Base-by-base conservation (phyloP, 2,329 filamentous ascomycete species). In the Alternaria sp. region DNA sequence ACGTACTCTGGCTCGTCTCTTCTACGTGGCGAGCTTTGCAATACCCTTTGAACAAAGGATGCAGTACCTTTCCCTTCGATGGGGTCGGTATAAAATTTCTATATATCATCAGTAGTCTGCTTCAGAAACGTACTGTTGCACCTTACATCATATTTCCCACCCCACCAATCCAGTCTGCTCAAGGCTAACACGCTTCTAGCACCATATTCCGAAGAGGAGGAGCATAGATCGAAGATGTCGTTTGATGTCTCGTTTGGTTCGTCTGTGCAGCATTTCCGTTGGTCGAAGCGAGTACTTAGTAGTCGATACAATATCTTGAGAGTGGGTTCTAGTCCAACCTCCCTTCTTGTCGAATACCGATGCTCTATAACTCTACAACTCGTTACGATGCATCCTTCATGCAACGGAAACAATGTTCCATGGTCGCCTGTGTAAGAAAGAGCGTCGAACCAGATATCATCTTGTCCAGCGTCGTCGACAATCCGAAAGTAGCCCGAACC, bases 51-150 rank as follows among this genome's bases (percentile, higher is more conserved):
- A 2, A 71, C 57, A 45, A 66, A 65, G 3, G 40, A 25, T 10
- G 56, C 61, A 5, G 68, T 32, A 11, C 57, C 50, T 8, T 56
- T 49, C 16, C 66, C 40, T 25, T 65, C 50, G 8, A 69, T 25
- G 0, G 73, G 73, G 50, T 72, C 60, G 1, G 67, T 60, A 25
- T 73, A 69, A 36, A 67, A 75, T 36, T 64, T 74, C 72, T 76
- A 36, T 9, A 11, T 2, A 8, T 6, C n/a, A 22, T 62, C 43
- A 60, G 34, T 32, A 16, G 22, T 3, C 41, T 16, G 45, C 11
- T 44, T 11, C 25, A 40, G 10, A 49, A 2, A 34, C 18, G 25
- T 7, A n/a, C 1, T 14, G 14, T 27, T 16, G 14, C 14, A 14
- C 36, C 54, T 32, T 46, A 75, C 72, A 40, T 74, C 72, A 28